Base-by-base conservation (phyloP, 495 filamentous ascomycete species). In the Lindgomyces ingoldianus region DNA sequence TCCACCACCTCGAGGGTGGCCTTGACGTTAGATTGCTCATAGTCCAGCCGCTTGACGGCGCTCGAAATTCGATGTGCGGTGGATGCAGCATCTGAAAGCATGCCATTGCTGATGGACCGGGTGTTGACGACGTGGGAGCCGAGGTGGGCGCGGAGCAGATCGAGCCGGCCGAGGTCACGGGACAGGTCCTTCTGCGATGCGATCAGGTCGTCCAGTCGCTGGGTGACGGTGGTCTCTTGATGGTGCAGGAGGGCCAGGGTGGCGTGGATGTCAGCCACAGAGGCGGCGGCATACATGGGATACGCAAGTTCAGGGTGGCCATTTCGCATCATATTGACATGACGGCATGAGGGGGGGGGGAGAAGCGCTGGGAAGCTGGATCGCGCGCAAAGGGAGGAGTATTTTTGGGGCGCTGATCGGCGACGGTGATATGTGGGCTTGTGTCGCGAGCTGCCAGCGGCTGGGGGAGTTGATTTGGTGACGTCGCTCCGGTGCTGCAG, bases 1-100 rank as follows among this genome's bases (percentile, higher is more conserved):
- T 97, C 93, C 3, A 98, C 94, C 22, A 98, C 92, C 36, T 87
- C 86, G 50, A 98, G 77, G 6, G 95, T 98, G 24, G 89, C 87
- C 67, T 91, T 90, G 8, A 98, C 95, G 27, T 91, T 84, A 11
- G 88, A 85, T 77, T 98, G 93, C 76, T 98, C 94, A 14, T 89
- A 79, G 72, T 98, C 94, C 16, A 98, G 84, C 10, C 84, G 80
- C 63, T 89, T 89, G 44, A 98, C 94, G 12, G 91, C 89, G 68
- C 81, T 81, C 14, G 91, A 94, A 67, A 98, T 90, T 54, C 89
- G 87, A 18, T 84, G 82, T n/a, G 95, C 94, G 36, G 93, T 96
- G 26, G 85, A 80, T 4, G 95, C 86, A 41, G 95, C 91, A 27
- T 84, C 82, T 47, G 89, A 87, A 54, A 98, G 86, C 86, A 96